Evolutionary conservation across 352 stramenopile genomes (phyloP).

Genomic region (Phytophthora melonis): DNA sequence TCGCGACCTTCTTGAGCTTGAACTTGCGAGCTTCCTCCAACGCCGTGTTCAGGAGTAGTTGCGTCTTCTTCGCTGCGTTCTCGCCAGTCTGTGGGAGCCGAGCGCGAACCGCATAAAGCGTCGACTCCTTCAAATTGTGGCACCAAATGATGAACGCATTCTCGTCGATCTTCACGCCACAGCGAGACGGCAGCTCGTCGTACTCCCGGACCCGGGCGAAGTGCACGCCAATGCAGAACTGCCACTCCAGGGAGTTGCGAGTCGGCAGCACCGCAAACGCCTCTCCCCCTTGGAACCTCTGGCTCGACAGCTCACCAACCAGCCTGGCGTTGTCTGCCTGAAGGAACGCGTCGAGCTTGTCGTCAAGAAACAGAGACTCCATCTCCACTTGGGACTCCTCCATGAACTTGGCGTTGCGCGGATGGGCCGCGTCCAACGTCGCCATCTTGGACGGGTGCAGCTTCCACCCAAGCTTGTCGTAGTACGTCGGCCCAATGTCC

Average conservation of each 20-base stretch:
- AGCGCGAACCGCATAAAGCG: slow-evolving; percentile 61
- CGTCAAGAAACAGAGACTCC: slow-evolving; percentile 42
- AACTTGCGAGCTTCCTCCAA: slow-evolving; percentile 55
- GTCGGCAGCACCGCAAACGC: slow-evolving; percentile 59
- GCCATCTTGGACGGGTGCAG: slow-evolving; percentile 58
- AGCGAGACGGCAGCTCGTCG: slow-evolving; percentile 46
- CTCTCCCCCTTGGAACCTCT: slow-evolving; percentile 37
- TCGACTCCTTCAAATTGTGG: slow-evolving; percentile 69
- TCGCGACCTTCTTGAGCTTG: slow-evolving; percentile 46
- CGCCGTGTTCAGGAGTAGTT: slow-evolving; percentile 43
- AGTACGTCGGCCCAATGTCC: slow-evolving; percentile 73
- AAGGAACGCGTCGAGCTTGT: slow-evolving; percentile 51
- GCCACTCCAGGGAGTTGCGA: slow-evolving; percentile 72
- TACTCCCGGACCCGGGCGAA: slow-evolving; percentile 52
- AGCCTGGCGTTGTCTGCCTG: slow-evolving; percentile 48
- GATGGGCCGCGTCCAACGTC: slow-evolving; percentile 36
- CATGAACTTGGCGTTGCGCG: slow-evolving; percentile 15
- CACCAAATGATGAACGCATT: slow-evolving; percentile 72
- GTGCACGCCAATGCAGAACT: slow-evolving; percentile 65
- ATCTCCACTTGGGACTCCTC: slow-evolving; percentile 3
- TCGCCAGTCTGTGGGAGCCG: slow-evolving; percentile 35
- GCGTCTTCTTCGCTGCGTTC: slow-evolving; percentile 17
- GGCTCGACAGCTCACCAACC: slow-evolving; percentile 39
- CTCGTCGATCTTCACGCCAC: slow-evolving; percentile 45
- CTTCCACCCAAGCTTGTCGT: slow-evolving; percentile 68